Percentiles rank a stretch among this genome's conserved stretches.
These are phyloP conservation scores for Oldenlandia corymbosa DNA, from an alignment of 257 asterid genomes.

Conservation along the genomic window DNA sequence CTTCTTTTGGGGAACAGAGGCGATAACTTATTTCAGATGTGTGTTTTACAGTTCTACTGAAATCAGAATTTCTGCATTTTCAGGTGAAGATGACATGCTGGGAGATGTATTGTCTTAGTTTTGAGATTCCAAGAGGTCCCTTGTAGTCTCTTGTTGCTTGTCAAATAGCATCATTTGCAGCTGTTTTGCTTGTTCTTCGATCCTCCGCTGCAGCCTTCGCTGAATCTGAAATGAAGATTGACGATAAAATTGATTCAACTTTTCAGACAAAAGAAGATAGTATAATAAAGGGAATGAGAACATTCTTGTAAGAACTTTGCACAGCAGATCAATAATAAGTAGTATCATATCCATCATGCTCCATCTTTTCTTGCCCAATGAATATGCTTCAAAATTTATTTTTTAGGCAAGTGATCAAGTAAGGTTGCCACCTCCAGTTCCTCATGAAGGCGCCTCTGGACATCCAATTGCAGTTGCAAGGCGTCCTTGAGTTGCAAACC, in stretches of 20 bases:
- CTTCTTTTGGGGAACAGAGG: no score
- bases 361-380: no score
- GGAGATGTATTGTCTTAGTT: slow-evolving; percentile 27
- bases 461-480: slow-evolving; percentile 62
- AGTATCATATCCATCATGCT: neutral
- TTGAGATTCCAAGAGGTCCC: slow-evolving; percentile 26
- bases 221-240: slow-evolving; percentile 48
- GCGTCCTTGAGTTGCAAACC: slow-evolving; percentile 75
- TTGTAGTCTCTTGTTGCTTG: slow-evolving; percentile 46
- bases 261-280: no score
- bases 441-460: slow-evolving; percentile 79
- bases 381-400: no score
- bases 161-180: slow-evolving; percentile 56
- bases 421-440: slow-evolving; percentile 62
- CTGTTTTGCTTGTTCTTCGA: slow-evolving; percentile 66
- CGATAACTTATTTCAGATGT: slow-evolving; percentile 39
- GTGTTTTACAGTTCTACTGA: slow-evolving; percentile 29
- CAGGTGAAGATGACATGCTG: slow-evolving; percentile 21
- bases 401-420: no score
- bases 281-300: neutral
- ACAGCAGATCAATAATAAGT: no score
- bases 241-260: no score
- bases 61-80: slow-evolving; percentile 31
- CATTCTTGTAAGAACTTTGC: neutral
- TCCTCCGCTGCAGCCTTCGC: slow-evolving; percentile 54